Evolutionary conservation across 148 eudicot genomes (phyloP), one percentile per base, ranked within the genome.

Genomic region (Beta vulgaris): DNA sequence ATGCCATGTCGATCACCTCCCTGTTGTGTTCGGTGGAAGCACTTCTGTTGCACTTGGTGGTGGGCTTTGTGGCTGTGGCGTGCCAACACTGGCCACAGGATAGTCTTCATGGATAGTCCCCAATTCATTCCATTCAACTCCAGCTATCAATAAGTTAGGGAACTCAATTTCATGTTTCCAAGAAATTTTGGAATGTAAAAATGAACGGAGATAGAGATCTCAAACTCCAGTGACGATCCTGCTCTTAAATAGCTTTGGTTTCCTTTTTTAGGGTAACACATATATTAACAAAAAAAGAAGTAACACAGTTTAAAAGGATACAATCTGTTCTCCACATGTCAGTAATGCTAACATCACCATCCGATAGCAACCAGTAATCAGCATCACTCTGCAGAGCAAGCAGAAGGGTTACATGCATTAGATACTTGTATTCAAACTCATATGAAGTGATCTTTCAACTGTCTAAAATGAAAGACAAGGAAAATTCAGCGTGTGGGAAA

Each of bases 321-420:
- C 98, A 74, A 49, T 90, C 96, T 71, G 90, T 83, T 74, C 87
- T 82, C 99, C 99, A 95, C 87, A 92, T 87, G 82, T 90, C 94
- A 25, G 99, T 88, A 78, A 92, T 85, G 88, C 94, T 91, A 78
- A 95, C 85, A 72, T 89, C 99, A 7, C 86, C 87, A 75, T 95
- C 99, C 2, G 99, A 92, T 60, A 88, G 75, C 72, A 95, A 85
- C 97, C 96, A 92, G 85, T 95, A 95, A 87, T 95, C 99, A 74
- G 89, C 92, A 78, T 87, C 94, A 72, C 85, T 86, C 98, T 95
- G 97, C 80, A 78, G 80, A 36, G 39, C 29, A 46, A 72, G 36
- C 18, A 73, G 74, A 23, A 14, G 18, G 53, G 28, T 39, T 74
- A 26, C 36, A 74, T 60, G 51, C 36, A 29, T 74, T 26, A 75